A percentile compares a stretch with the other conserved stretches of the same genome.
phyloP scores from a whole-genome alignment of 345 rosid species.

The Hirschfeldia incana region DNA sequence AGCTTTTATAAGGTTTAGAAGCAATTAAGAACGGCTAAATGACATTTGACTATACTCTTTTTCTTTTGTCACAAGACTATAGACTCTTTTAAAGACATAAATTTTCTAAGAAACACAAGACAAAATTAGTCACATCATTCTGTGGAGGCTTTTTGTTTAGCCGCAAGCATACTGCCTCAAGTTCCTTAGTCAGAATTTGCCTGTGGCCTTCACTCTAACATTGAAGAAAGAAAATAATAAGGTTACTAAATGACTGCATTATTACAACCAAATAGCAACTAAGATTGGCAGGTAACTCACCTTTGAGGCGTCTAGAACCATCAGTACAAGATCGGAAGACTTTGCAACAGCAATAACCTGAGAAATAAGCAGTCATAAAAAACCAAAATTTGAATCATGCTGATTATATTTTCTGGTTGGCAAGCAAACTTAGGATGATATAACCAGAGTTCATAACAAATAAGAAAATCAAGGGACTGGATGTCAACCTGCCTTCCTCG shows the following conservation, averaged over 20 bases:
- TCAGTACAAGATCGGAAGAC: constrained; percentile 94
- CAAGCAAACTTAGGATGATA: background rate
- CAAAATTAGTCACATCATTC: too few species aligned
- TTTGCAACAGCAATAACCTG: constrained; percentile 99
- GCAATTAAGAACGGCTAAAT: too few species aligned
- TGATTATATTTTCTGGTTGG: background rate
- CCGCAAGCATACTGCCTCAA: too few species aligned
- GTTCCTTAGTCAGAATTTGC: constrained; percentile 87
- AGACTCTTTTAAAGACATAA: too few species aligned
- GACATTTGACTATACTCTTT: too few species aligned
- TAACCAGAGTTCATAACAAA: background rate
- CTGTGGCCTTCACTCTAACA: constrained; percentile 98
- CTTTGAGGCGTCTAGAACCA: constrained; percentile 99
- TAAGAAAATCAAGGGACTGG: too few species aligned
- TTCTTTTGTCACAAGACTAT: too few species aligned
- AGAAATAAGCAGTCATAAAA: constrained; percentile 35
- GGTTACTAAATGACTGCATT: background rate
- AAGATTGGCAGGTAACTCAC: constrained; percentile 47
- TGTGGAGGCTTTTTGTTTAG: constrained; percentile 97
- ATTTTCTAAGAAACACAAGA: too few species aligned
- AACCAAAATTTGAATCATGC: constrained; percentile 12
- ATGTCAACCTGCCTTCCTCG: constrained; percentile 95
- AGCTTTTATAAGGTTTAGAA: too few species aligned
- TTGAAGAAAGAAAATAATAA: background rate
- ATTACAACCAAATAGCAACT: constrained; percentile 9